phyloP scores from a whole-genome alignment of 192 early-diverging fungal species.

The Rhizoclosmatium sp. region DNA sequence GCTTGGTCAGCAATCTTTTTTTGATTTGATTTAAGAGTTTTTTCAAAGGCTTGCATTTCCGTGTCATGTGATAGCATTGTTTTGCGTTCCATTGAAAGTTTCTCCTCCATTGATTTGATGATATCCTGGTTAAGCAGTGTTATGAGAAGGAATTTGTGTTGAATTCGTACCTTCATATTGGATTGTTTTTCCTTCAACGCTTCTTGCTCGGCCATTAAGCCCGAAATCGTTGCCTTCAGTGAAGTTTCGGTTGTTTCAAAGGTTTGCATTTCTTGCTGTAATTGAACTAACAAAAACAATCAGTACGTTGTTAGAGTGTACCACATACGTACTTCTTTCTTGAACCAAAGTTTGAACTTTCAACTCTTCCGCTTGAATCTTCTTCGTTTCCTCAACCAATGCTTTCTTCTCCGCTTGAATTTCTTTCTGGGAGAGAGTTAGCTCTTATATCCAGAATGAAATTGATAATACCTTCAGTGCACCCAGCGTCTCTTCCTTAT shows the following conservation, averaged over 20 bases:
- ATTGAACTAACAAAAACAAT: constrained; percentile 30
- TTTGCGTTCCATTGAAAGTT: constrained; percentile 22
- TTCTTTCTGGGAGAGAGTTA: constrained; percentile 57
- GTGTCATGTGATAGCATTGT: constrained; percentile 59
- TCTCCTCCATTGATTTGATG: constrained; percentile 2
- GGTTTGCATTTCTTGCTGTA: constrained; percentile 36
- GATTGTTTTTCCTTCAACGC: constrained; percentile 52
- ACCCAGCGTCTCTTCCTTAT: constrained; percentile 90
- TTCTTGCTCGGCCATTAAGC: neutral
- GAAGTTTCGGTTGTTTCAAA: constrained; percentile 26
- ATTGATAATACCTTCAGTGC: constrained; percentile 64
- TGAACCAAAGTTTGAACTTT: constrained; percentile 61
- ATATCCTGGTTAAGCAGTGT: neutral
- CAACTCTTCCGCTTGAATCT: constrained; percentile 65
- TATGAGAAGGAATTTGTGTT: neutral
- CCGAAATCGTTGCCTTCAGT: neutral
- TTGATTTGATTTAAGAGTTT: constrained; percentile 69
- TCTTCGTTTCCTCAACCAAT: constrained; percentile 66
- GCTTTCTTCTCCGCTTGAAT: constrained; percentile 70
- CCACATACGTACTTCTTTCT: constrained; percentile 60
- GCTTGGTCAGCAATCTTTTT: constrained; percentile 71
- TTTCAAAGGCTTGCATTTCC: constrained; percentile 77
- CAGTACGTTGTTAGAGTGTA: neutral
- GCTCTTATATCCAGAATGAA: neutral
- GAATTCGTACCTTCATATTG: constrained; percentile 34